Percentiles rank a stretch among this genome's conserved stretches.
Evolutionary conservation across 441 rosid species (phyloP).

Genomic region (Sinapis alba): DNA sequence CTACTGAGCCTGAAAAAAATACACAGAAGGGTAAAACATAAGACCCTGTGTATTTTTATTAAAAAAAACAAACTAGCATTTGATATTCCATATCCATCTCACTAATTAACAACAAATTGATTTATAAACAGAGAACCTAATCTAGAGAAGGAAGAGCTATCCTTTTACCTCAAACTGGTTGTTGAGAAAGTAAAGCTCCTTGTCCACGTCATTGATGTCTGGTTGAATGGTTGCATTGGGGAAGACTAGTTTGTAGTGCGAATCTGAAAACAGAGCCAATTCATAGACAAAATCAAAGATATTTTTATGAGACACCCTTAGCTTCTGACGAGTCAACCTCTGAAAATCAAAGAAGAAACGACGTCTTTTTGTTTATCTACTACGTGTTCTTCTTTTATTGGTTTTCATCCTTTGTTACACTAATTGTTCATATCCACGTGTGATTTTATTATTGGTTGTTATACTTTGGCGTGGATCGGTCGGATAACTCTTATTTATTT

Average conservation of each 20-base stretch:
- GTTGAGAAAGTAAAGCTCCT: conserved; percentile 83
- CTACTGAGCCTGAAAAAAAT: conserved; percentile 32
- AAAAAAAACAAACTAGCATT: not conserved
- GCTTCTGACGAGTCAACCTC: not conserved
- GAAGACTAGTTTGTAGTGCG: conserved; percentile 94
- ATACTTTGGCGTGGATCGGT: too few species aligned
- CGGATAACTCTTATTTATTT: not conserved
- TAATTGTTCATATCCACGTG: too few species aligned
- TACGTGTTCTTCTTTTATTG: too few species aligned
- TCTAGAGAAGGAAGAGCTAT: not conserved
- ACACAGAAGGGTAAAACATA: conserved; percentile 11
- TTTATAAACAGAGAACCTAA: not conserved
- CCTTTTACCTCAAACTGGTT: conserved; percentile 65
- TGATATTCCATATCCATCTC: not conserved
- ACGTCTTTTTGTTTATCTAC: not conserved
- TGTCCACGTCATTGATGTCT: conserved; percentile 91
- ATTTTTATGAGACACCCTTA: not conserved
- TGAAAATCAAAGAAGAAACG: not conserved
- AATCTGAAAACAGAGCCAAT: conserved; percentile 50
- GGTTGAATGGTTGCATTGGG: conserved; percentile 95
- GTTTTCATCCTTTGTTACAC: too few species aligned
- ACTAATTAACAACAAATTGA: not conserved
- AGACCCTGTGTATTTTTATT: not conserved
- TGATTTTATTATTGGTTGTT: too few species aligned
- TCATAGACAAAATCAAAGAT: not conserved